Evolutionary conservation across 495 filamentous ascomycete genomes (phyloP), one percentile per base, ranked within the genome.

Genomic region (Penicillium parvum): DNA sequence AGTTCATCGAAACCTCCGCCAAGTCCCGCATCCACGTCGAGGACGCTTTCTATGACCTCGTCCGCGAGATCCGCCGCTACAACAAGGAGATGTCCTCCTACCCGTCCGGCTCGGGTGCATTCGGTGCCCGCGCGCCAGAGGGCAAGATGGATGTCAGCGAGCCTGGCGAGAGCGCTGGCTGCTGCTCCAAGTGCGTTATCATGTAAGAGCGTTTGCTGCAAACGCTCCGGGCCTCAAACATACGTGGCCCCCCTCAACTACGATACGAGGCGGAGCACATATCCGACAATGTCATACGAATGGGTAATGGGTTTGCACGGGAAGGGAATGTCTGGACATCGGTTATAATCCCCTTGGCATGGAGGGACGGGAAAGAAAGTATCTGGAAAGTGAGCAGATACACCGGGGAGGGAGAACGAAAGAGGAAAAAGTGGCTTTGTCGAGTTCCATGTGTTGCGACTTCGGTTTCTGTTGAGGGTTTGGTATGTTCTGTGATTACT

Each of bases 1-100:
- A 90, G 63, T 98, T 96, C 72, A 95, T 98, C 69, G 92, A 98
- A 73, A 97, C 92, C 23, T 98, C 92, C 28, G 92, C 92, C 47
- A 98, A 97, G 72, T 94, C 90, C 49, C 86, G 90, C 64, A 90
- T 92, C 68, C 95, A 97, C 60, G 92, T 98, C 59, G 94, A 98
- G 66, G 88, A 94, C 63, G 90, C 92, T 38, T 98, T 98, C 73
- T 97, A 88, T 75, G 88, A 97, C 59, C 87, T 96, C 52, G 92
- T 98, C 34, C 84, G 94, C 46, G 92, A 96, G 63, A 98, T 98
- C 64, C 82, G 92, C 59, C 82, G 86, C 58, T 97, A 95, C 73
- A 96, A 98, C 78, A 91, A 90, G 66, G 89, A 96, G 53, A 91
- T 97, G 81, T 86, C 88, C 40, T 85, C 85, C 23, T 83, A 95